phyloP scores from a whole-genome alignment of 768 basidiomycete genomes.

The Leccinum boreale region DNA sequence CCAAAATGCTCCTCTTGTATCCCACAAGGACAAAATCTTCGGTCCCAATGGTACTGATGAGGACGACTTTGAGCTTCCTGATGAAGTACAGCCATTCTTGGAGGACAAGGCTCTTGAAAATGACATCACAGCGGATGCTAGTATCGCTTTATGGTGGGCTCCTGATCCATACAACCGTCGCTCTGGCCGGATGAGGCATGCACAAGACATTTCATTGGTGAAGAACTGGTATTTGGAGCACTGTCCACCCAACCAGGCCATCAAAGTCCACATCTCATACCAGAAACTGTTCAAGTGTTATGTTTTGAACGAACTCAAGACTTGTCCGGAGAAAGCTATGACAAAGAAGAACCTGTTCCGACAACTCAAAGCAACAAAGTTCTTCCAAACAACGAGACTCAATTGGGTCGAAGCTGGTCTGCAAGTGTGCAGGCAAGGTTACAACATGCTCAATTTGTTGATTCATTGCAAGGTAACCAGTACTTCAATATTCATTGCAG shows the following conservation, averaged over 20 bases:
- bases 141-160: conserved; percentile 98
- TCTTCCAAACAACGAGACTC: conserved; percentile 96
- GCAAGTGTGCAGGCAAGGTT: conserved; percentile 97
- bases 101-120: conserved; percentile 76
- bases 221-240: conserved; percentile 99
- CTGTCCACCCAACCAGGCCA: conserved; percentile 92
- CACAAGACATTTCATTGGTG: conserved; percentile 93
- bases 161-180: conserved; percentile 94
- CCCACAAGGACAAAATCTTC: conserved; percentile 92
- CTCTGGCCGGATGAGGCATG: conserved; percentile 88
- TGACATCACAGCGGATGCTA: conserved; percentile 92
- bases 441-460: conserved; percentile 98
- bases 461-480: conserved; percentile 89
- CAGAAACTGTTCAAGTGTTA: conserved; percentile 96
- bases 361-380: conserved; percentile 96
- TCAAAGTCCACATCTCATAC: conserved; percentile 98
- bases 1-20: conserved; percentile 76
- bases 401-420: conserved; percentile 99
- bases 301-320: conserved; percentile 91
- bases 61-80: conserved; percentile 85
- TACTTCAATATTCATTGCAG: not conserved
- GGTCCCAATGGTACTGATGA: conserved; percentile 84
- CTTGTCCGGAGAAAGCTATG: conserved; percentile 91
- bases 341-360: conserved; percentile 97
- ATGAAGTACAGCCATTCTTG: conserved; percentile 75